A percentile compares a stretch with the other conserved stretches of the same genome.
Conservation (phyloP, 108 stramenopile genomes). For the Stephanodiscus triporus region DNA sequence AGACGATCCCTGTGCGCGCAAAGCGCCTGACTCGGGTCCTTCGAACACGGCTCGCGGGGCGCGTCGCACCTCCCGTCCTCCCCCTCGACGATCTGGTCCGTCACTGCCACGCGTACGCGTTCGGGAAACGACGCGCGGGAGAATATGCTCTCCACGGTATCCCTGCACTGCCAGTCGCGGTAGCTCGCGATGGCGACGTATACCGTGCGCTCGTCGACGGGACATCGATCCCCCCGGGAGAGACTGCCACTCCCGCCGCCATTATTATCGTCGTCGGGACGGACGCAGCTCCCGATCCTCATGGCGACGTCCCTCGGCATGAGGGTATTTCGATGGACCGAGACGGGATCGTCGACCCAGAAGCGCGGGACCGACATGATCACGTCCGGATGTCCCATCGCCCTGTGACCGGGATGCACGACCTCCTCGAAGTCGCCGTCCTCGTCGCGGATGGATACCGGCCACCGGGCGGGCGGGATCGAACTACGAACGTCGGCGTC, state of each 20-base stretch:
- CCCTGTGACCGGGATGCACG: slow-evolving; percentile 70
- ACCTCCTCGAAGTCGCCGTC: slow-evolving; percentile 66
- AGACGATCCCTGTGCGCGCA: slow-evolving; percentile 75
- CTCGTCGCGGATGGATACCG: slow-evolving; percentile 64
- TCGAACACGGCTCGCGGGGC: slow-evolving; percentile 67
- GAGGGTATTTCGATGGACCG: slow-evolving; percentile 66
- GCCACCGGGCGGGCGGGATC: slow-evolving; percentile 67
- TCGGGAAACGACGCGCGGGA: slow-evolving; percentile 61
- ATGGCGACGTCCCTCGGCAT: slow-evolving; percentile 74
- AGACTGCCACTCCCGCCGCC: slow-evolving; percentile 42
- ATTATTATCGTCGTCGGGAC: slow-evolving; percentile 63
- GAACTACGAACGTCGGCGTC: neutral
- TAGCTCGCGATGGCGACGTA: slow-evolving; percentile 84
- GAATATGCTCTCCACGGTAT: slow-evolving; percentile 75
- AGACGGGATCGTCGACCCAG: slow-evolving; percentile 54
- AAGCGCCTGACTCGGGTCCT: slow-evolving; percentile 67
- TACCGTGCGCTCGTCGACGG: slow-evolving; percentile 68
- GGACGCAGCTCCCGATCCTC: slow-evolving; percentile 71
- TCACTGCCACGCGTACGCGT: slow-evolving; percentile 73
- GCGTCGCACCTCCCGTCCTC: slow-evolving; percentile 79
- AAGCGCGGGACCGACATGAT: slow-evolving; percentile 70
- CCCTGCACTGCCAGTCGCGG: slow-evolving; percentile 79
- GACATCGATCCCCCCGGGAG: slow-evolving; percentile 73
- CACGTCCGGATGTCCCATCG: slow-evolving; percentile 45
- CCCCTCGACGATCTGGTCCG: slow-evolving; percentile 83